Evolutionary conservation across 192 early-diverging fungal species (phyloP).

Genomic region (Coemansia sp.): DNA sequence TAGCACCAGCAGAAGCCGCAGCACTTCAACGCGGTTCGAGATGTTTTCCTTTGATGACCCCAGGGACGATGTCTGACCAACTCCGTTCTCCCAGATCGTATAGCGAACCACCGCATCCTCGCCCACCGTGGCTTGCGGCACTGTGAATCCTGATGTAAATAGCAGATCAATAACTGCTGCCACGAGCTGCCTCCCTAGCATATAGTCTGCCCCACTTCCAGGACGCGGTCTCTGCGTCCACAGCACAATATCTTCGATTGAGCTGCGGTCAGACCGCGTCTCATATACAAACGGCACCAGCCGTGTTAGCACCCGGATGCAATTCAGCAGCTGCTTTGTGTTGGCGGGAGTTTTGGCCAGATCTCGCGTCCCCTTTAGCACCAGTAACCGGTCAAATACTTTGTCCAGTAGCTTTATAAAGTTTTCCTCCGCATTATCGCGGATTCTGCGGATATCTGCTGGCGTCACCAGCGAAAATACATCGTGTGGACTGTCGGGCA

Average conservation of each 20-base stretch:
- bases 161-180: slow-evolving; percentile 56
- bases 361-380: slow-evolving; percentile 54
- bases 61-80: slow-evolving; percentile 69
- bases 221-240: slow-evolving; percentile 48
- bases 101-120: slow-evolving; percentile 57
- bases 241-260: slow-evolving; percentile 39
- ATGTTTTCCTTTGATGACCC: slow-evolving; percentile 66
- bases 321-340: slow-evolving; percentile 71
- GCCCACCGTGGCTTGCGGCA: slow-evolving; percentile 56
- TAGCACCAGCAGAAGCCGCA: slow-evolving; percentile 75
- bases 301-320: slow-evolving; percentile 77
- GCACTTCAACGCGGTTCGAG: slow-evolving; percentile 71
- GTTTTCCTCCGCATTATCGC: slow-evolving; percentile 74
- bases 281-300: slow-evolving; percentile 86
- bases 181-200: slow-evolving; percentile 57
- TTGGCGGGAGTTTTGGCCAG: slow-evolving; percentile 54
- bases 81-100: slow-evolving; percentile 76
- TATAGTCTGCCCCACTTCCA: slow-evolving; percentile 42
- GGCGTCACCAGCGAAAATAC: slow-evolving; percentile 81
- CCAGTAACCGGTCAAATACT: slow-evolving; percentile 61
- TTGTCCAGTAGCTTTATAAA: slow-evolving; percentile 72
- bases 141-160: slow-evolving; percentile 68
- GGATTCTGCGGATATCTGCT: slow-evolving; percentile 76
- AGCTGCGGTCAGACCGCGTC: slow-evolving; percentile 24
- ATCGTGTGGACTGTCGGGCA: slow-evolving; percentile 64